These are phyloP conservation scores for Spizellomyces punctatus DNA, from an alignment of 192 early-diverging fungal genomes.

Conservation along the genomic window DNA sequence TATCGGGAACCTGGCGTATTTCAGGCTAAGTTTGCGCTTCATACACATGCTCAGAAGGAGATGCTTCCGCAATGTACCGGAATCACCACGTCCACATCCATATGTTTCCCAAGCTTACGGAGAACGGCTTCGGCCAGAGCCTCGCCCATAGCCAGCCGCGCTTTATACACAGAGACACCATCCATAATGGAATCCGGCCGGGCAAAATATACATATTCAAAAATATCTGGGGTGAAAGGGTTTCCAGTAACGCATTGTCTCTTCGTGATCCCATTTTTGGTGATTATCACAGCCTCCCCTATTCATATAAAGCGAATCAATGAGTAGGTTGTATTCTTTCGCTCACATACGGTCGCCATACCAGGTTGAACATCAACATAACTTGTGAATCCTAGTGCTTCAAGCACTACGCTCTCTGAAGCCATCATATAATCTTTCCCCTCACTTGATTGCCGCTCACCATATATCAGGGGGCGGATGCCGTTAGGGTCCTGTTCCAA, in stretches of 20 bases:
- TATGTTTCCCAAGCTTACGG: slow-evolving; percentile 67
- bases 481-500: slow-evolving; percentile 90
- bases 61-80: slow-evolving; percentile 68
- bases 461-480: slow-evolving; percentile 94
- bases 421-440: slow-evolving; percentile 98
- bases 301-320: not conserved
- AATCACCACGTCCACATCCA: slow-evolving; percentile 97
- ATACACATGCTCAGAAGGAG: not conserved
- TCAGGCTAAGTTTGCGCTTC: not conserved
- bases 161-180: slow-evolving; percentile 97
- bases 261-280: slow-evolving; percentile 70
- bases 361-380: slow-evolving; percentile 89
- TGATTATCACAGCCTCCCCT: slow-evolving; percentile 93
- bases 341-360: not conserved
- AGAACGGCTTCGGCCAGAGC: slow-evolving; percentile 85
- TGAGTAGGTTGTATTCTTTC: not conserved
- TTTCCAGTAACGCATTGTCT: slow-evolving; percentile 52
- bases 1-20: slow-evolving; percentile 82
- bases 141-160: slow-evolving; percentile 97
- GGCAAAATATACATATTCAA: slow-evolving; percentile 99
- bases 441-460: slow-evolving; percentile 64
- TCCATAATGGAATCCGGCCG: slow-evolving; percentile 98
- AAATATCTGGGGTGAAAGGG: slow-evolving; percentile 92
- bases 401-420: slow-evolving; percentile 94
- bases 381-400: slow-evolving; percentile 87